Evolutionary conservation across 1,139 yeast species (phyloP), one percentile per base, ranked within the genome.

Genomic region (Protomyces macrosporus): DNA sequence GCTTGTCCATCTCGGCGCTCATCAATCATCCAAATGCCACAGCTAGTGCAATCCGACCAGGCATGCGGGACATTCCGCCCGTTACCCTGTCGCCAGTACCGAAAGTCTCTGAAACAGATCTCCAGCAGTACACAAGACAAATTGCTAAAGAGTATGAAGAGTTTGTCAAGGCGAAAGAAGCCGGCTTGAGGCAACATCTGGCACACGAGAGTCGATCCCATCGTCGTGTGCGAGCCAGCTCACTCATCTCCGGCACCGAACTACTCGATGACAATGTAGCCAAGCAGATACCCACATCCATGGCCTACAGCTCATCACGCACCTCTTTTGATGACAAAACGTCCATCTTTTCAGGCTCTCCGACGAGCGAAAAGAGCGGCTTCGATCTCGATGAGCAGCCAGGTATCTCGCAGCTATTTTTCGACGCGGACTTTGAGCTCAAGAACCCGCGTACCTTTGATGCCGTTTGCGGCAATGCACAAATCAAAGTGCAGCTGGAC

Each of bases 371-470:
- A 68, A 68, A 55, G 69, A 67, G 60, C 69, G 42, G 62, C 10
- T 51, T 52, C 36, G 16, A 52, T 14, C 40, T 53, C 16, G 58
- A 45, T 30, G 58, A 39, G 12, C 45, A 42, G 12, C 63, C 74
- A 2, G 72, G 77, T 6, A 64, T 76, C 36, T 71, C 76, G 1
- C 71, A 79, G 1, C 83, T 89, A 1, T 95, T 83, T 71, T 84
- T 86, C 67, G 83, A 82, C 48, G 78, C 82, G 4, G 82, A 85
- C 60, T 93, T 93, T 75, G 81, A 90, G 68, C 78, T 93, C 50
- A 97, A 93, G 71, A 90, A 95, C 72, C 97, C 97, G 3, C 79
- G 97, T 65, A 81, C 86, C 0, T 93, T 93, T 74, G 84, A 84
- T 67, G 78, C 82, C 65, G 96, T 91, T 1, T 81, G 88, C 42